Evolutionary conservation across 768 basidiomycete species (phyloP).

Genomic region (Russula vinacea): DNA sequence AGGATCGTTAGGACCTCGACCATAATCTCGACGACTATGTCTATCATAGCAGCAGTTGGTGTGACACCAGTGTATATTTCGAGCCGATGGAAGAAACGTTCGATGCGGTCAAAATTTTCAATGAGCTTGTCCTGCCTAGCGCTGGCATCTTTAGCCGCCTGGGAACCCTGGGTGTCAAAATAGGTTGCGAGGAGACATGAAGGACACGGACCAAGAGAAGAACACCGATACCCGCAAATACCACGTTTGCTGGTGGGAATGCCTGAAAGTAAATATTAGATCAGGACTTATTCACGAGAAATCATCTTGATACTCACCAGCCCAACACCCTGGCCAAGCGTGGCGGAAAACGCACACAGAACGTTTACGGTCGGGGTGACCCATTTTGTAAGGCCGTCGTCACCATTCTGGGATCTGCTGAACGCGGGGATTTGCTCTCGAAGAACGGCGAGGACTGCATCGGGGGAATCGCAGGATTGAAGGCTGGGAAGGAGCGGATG

Average conservation of each 20-base stretch:
- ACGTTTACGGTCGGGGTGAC: conserved; percentile 4
- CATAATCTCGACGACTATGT: not conserved
- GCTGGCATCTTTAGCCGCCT: conserved; percentile 1
- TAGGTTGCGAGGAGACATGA: not conserved
- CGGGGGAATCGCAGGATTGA: not conserved
- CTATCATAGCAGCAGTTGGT: not conserved
- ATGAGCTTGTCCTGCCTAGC: not conserved
- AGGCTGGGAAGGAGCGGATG: not conserved
- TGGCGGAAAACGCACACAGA: not conserved
- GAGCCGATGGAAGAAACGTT: not conserved
- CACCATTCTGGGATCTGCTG: not conserved
- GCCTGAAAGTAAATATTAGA: not conserved
- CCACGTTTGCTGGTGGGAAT: not conserved
- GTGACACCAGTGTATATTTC: not conserved
- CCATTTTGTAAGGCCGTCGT: not conserved
- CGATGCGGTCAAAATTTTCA: not conserved
- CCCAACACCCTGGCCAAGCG: not conserved
- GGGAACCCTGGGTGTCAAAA: not conserved
- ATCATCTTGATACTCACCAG: not conserved
- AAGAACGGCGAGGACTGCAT: not conserved
- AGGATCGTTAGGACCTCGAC: not conserved
- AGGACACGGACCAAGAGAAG: not conserved
- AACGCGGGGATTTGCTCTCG: not conserved
- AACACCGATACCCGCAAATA: not conserved
- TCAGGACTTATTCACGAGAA: not conserved